These are phyloP conservation scores for Gillenia trifoliata DNA, from an alignment of 306 rosid species.

Conservation along the genomic window DNA sequence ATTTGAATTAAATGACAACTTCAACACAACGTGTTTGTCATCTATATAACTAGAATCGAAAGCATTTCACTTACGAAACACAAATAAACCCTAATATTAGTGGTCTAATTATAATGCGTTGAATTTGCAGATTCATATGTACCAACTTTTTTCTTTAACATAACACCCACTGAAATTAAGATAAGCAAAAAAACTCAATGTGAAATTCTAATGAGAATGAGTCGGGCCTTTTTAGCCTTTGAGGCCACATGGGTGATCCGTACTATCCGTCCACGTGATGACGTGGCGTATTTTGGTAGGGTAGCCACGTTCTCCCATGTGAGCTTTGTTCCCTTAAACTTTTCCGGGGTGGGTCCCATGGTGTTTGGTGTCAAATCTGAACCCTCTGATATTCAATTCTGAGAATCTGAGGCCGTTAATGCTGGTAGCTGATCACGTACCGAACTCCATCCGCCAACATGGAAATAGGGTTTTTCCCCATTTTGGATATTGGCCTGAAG, in stretches of 20 bases:
- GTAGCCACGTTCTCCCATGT: slow-evolving; percentile 64
- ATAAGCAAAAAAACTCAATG: not conserved
- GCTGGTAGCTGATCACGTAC: not conserved
- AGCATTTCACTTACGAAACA: not conserved
- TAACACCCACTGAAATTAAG: no score
- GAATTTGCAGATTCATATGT: not conserved
- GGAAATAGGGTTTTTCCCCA: not conserved
- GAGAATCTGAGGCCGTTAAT: not conserved
- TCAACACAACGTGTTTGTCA: no score
- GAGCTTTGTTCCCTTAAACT: slow-evolving; percentile 38
- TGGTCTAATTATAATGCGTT: not conserved
- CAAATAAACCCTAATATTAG: not conserved
- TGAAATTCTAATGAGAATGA: not conserved
- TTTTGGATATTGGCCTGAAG: not conserved
- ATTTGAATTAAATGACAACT: no score
- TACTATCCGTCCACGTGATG: slow-evolving; percentile 44
- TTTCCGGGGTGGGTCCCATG: slow-evolving; percentile 25
- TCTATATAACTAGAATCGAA: not conserved
- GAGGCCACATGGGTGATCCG: slow-evolving; percentile 59
- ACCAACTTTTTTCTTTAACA: no score
- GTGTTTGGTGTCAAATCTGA: not conserved
- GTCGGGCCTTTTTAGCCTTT: no score
- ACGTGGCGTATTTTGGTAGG: slow-evolving; percentile 28
- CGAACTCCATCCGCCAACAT: not conserved
- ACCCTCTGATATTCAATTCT: not conserved